These are phyloP conservation scores for Pleurozium schreberi DNA, from an alignment of 225 moss, liverwort and hornwort genomes.

Conservation along the genomic window DNA sequence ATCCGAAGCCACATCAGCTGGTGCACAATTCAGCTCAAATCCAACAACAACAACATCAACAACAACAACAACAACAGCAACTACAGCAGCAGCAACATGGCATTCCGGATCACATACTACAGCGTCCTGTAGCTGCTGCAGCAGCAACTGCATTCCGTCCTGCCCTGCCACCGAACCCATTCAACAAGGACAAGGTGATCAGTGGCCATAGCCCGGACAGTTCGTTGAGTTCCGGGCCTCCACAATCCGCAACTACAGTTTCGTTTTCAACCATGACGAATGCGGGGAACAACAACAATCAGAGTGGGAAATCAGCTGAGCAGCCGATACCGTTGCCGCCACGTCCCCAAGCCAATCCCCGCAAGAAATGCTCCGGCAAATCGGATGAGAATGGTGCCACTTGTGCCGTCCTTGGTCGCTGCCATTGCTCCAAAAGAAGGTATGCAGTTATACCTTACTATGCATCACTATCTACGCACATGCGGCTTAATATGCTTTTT, in stretches of 20 bases:
- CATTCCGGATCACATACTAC: conserved; percentile 14
- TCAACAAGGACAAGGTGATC: conserved; percentile 20
- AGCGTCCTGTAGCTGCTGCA: conserved; percentile 1
- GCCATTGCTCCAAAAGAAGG: conserved; percentile 96
- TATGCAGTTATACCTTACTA: background rate
- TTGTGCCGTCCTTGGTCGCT: conserved; percentile 68
- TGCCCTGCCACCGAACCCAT: conserved; percentile 10
- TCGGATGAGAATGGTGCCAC: conserved; percentile 74
- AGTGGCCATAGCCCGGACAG: conserved; percentile 36
- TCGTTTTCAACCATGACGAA: conserved; percentile 33
- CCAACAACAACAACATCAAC: background rate
- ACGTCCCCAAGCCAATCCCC: conserved; percentile 22
- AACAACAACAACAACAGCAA: background rate
- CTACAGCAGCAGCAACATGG: background rate
- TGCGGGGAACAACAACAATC: background rate
- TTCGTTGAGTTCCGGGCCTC: conserved; percentile 38
- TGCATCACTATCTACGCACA: background rate
- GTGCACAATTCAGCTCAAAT: background rate
- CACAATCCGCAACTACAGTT: conserved; percentile 20
- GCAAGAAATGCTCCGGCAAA: conserved; percentile 76
- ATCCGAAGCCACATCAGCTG: conserved; percentile 7
- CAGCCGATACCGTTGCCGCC: conserved; percentile 34
- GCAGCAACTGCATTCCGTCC: background rate
- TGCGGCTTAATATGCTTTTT: background rate
- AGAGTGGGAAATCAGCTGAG: conserved; percentile 14